Base-by-base conservation (phyloP, 352 stramenopile genomes). In the Phytophthora lateralis region DNA sequence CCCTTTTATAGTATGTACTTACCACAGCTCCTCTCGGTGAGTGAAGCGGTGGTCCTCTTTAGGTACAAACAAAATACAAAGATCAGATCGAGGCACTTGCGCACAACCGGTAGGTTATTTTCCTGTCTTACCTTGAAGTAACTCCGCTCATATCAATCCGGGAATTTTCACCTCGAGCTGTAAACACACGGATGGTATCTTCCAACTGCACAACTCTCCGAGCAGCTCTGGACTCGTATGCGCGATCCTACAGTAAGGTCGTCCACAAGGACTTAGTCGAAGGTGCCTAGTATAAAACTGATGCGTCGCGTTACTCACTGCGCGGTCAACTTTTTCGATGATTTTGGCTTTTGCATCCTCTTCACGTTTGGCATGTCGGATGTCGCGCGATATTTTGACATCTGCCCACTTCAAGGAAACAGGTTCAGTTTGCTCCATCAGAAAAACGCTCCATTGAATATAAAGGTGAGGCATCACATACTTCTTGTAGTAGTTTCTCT, bases 101-200 rank as follows among this genome's bases (percentile, higher is more conserved):
- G 24, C 7, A 14, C 1, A 29, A 30, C 26, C 26, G 26, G 26
- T 30, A 55, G 8, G 8, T 0, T 58, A 51, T 24, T 32, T n/a
- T 34, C 14, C 4, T 10, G 14, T 27, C 51, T 29, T 52, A 90
- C 83, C 85, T 78, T 12, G 82, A 69, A n/a, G 91, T 97, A 55
- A 93, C 85, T 15, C 87, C 88, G 37, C 82, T 89, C 51, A 95
- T 67, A 6, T 90, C 68, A 24, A 95, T 76, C 4, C 69, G 65
- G n/a, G 75, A 58, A 42, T 89, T 90, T 6, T 66, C 64, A 0
- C 80, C 85, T 26, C 84, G 73, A 14, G 71, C 42, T 6, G 85
- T 95, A 47, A 80, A 90, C 29, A 91, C 75, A 18, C 75, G 71
- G 6, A 73, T 71, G 3, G 75, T 65, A 34, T 89, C 78, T 60